Percentiles rank a stretch among this genome's conserved stretches.
These are phyloP conservation scores for Aureobasidium sp. DNA, from an alignment of 2,329 filamentous ascomycete species.

Conservation along the genomic window DNA sequence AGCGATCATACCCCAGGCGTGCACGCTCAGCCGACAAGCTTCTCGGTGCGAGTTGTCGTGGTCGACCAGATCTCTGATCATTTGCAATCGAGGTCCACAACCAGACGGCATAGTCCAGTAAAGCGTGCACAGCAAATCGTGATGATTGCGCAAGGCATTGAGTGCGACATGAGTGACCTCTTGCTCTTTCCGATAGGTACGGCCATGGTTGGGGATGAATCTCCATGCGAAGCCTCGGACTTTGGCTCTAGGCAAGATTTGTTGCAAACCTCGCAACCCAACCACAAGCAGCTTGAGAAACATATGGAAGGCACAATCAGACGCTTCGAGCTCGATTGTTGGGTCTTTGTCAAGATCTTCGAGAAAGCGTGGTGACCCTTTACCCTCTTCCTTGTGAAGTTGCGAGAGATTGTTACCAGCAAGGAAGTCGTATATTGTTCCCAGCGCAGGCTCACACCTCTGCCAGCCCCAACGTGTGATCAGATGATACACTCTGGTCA, in stretches of 20 bases:
- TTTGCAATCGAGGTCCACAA: conserved; percentile 44
- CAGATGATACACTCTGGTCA: conserved; percentile 46
- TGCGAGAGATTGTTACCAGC: conserved; percentile 45
- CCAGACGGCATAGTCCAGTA: conserved; percentile 49
- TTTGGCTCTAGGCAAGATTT: conserved; percentile 43
- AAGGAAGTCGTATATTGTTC: conserved; percentile 52
- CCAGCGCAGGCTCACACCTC: conserved; percentile 46
- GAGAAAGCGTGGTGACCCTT: conserved; percentile 47
- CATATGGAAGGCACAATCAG: conserved; percentile 50
- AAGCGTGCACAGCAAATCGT: conserved; percentile 52
- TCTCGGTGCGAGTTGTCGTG: conserved; percentile 50
- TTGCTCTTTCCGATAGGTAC: conserved; percentile 52
- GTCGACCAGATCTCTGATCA: conserved; percentile 48
- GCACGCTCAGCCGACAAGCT: conserved; percentile 51
- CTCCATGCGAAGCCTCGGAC: conserved; percentile 50
- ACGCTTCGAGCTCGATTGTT: conserved; percentile 35
- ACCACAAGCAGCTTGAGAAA: conserved; percentile 49
- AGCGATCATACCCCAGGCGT: conserved; percentile 49
- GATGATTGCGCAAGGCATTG: conserved; percentile 52
- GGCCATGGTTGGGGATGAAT: conserved; percentile 52
- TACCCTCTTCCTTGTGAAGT: conserved; percentile 43
- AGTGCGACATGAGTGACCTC: conserved; percentile 45
- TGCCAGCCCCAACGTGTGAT: conserved; percentile 50
- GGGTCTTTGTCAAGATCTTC: conserved; percentile 40
- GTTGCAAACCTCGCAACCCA: conserved; percentile 41